Evolutionary conservation across 78 protist genomes (phyloP), one percentile per base, ranked within the genome.

Genomic region (Emiliania huxleyi): DNA sequence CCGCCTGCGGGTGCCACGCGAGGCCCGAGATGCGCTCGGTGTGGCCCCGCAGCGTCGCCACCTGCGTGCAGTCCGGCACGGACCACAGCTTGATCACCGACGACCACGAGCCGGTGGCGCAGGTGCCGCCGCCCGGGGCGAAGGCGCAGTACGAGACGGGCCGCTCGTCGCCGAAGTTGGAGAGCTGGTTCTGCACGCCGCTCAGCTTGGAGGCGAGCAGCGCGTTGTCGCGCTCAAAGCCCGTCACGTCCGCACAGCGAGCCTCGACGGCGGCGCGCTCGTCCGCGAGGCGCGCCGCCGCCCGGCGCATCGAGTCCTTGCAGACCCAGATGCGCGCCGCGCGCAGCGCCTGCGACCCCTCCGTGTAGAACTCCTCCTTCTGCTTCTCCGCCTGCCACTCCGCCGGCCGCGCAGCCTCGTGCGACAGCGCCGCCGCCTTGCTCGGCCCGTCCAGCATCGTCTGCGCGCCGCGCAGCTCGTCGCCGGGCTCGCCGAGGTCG

Each of bases 81-180:
- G 18, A 29, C 91, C 91, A 48, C 21, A 89, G 52, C 79, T 89
- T 89, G 40, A 69, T 29, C 29, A 43, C 21, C 37, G 55, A 0
- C 52, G 43, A 29, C 91, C 91, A 89, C 37, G 91, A 89, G 46
- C 91, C 91, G 5, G 91, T 89, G 29, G 85, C 85, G 43, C 83
- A 73, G 22, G n/a, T 1, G 21, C 2, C 1, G 4, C 33, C 19
- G n/a, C 62, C 89, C 8, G 89, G 89, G 5, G 89, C 26, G 89
- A 44, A 81, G 11, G 48, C 85, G 25, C 6, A 1, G 85, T 3
- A 77, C 21, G 89, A 40, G 56, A 81, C 18, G 18, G 89, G 89
- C 29, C 89, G 89, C 25, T 43, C 89, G 55, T 81, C 89, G 22
- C 37, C 56, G n/a, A 44, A 44, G 56, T 44, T 44, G 85, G 92